These are phyloP conservation scores for Hypericum androsaemum DNA, from an alignment of 345 rosid genomes.

Conservation along the genomic window DNA sequence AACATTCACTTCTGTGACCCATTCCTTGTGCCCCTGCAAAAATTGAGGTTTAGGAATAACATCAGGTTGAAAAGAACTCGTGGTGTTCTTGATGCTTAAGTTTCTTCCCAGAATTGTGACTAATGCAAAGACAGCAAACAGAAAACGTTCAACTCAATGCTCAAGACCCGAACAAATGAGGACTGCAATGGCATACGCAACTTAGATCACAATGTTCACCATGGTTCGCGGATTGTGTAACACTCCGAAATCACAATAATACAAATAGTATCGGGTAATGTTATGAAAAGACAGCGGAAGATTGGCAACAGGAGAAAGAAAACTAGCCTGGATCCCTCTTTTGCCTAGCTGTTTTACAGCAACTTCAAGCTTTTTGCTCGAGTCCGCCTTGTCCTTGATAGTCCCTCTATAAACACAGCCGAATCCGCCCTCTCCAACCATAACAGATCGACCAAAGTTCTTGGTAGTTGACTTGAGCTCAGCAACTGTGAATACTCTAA, in stretches of 20 bases:
- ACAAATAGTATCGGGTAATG: background rate
- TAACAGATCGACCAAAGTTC: constrained; percentile 68
- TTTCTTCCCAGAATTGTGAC: too few relatives aligned
- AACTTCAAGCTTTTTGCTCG: constrained; percentile 50
- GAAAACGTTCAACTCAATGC: too few relatives aligned
- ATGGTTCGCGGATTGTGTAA: too few relatives aligned
- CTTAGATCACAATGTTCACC: too few relatives aligned
- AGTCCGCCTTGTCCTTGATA: constrained; percentile 42
- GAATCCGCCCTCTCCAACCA: constrained; percentile 95
- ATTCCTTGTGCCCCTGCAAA: constrained; percentile 81
- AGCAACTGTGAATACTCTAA: constrained; percentile 59
- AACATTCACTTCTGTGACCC: constrained; percentile 88
- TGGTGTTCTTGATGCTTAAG: too few relatives aligned
- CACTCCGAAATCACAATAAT: background rate
- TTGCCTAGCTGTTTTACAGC: constrained; percentile 82
- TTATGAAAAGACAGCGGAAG: background rate
- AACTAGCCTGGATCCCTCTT: constrained; percentile 69
- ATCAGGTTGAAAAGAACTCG: background rate
- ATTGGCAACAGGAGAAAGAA: too few relatives aligned
- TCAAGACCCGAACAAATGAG: too few relatives aligned
- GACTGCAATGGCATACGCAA: too few relatives aligned
- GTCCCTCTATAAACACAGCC: constrained; percentile 72
- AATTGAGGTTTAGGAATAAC: background rate
- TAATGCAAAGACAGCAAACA: too few relatives aligned
- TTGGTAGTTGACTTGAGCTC: constrained; percentile 78